Conservation (phyloP, 345 rosid genomes). For the Garcia nutans region DNA sequence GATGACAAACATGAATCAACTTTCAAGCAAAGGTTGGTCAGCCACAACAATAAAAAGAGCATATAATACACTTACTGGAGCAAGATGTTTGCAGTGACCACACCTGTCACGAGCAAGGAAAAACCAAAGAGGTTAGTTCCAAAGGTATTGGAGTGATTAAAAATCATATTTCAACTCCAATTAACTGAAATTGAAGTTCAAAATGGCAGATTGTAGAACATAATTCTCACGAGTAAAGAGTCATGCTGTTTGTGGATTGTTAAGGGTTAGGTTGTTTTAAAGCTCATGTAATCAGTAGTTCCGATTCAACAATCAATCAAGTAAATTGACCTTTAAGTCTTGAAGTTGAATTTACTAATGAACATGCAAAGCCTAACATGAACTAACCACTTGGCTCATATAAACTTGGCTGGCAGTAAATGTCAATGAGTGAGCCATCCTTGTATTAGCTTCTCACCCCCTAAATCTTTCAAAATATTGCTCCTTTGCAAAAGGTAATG, state of each 20-base stretch:
- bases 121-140: background rate
- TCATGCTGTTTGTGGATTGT: no score
- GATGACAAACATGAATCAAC: background rate
- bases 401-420: background rate
- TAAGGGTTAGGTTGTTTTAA: no score
- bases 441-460: background rate
- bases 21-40: background rate
- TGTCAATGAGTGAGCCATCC: background rate
- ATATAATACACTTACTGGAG: slow-evolving; percentile 64
- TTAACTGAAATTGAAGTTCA: background rate
- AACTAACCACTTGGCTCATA: no score
- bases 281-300: no score
- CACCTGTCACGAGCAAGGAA: slow-evolving; percentile 54
- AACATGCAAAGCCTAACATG: no score
- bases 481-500: background rate
- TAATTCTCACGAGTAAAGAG: no score
- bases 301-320: no score
- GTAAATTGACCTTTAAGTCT: no score
- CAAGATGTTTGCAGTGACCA: slow-evolving; percentile 96
- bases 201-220: background rate
- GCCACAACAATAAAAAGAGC: no score
- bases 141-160: background rate
- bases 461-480: background rate
- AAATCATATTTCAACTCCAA: background rate
- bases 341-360: no score